Conservation (phyloP, 352 stramenopile genomes). For the Globisporangium carolinianum region DNA sequence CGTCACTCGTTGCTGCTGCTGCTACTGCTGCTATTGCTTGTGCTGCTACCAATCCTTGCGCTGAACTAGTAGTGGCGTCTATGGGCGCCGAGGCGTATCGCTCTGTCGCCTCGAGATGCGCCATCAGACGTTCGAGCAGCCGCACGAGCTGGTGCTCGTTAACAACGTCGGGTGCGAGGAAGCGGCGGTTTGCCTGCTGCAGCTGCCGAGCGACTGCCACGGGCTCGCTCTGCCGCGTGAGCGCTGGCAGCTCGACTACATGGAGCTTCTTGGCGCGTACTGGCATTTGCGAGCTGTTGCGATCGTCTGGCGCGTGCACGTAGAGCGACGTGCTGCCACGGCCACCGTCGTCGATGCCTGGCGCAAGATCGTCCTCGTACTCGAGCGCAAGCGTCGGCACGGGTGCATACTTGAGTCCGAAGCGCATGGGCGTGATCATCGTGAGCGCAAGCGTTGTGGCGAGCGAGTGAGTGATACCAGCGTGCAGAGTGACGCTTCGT, state of each 20-base stretch:
- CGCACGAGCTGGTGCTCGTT: conserved; percentile 60
- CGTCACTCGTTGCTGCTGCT: neutral
- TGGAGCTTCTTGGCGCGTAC: conserved; percentile 48
- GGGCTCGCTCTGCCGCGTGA: conserved; percentile 40
- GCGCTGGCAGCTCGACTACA: conserved; percentile 67
- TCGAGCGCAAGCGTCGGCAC: conserved; percentile 76
- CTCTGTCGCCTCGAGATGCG: conserved; percentile 28
- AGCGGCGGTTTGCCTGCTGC: conserved; percentile 56
- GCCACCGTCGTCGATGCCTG: conserved; percentile 24
- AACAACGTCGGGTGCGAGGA: conserved; percentile 51
- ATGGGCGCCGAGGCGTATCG: neutral
- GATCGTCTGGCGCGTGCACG: conserved; percentile 33
- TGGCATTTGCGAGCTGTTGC: neutral
- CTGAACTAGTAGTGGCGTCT: neutral
- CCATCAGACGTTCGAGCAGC: conserved; percentile 54
- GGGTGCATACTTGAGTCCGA: conserved; percentile 79
- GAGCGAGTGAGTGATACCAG: too few species aligned
- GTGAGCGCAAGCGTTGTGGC: neutral
- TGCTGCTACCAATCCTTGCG: neutral
- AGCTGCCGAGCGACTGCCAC: conserved; percentile 39
- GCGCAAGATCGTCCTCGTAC: conserved; percentile 59
- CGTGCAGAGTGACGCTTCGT: neutral
- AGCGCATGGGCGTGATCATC: conserved; percentile 73
- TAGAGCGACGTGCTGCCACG: conserved; percentile 41
- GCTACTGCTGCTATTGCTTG: neutral